Evolutionary conservation across 306 rosid species (phyloP).

Genomic region (Prunus davidiana): DNA sequence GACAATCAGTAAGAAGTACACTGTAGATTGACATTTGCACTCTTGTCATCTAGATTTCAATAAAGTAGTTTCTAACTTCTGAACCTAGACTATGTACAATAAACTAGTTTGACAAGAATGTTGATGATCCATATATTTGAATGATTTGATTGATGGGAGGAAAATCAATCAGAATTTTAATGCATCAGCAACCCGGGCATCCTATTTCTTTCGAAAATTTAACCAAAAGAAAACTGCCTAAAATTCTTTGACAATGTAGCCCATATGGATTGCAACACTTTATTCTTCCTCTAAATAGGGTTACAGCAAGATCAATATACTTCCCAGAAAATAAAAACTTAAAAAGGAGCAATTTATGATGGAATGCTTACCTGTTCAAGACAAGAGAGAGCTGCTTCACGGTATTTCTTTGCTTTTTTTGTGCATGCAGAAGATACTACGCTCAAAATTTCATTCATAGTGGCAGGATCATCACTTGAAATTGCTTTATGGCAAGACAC

Average conservation of each 20-base stretch:
- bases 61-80: neutral
- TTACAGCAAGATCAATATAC: neutral
- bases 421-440: constrained; percentile 71
- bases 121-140: neutral
- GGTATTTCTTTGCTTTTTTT: constrained; percentile 73
- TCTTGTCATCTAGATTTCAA: neutral
- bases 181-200: neutral
- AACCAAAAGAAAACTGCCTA: neutral
- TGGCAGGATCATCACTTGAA: constrained; percentile 43
- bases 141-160: neutral
- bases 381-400: constrained; percentile 81
- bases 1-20: neutral
- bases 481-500: constrained; percentile 76
- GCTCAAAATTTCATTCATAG: constrained; percentile 65
- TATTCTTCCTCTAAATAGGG: neutral
- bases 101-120: neutral
- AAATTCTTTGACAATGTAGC: neutral
- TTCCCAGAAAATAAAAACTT: neutral
- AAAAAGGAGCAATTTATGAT: constrained; percentile 8
- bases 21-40: neutral
- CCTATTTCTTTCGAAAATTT: neutral
- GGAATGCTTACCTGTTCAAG: constrained; percentile 67
- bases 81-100: neutral
- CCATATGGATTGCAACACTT: neutral
- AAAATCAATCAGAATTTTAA: neutral